These are phyloP conservation scores for Phytophthora sp. DNA, from an alignment of 352 stramenopile species.

Conservation along the genomic window DNA sequence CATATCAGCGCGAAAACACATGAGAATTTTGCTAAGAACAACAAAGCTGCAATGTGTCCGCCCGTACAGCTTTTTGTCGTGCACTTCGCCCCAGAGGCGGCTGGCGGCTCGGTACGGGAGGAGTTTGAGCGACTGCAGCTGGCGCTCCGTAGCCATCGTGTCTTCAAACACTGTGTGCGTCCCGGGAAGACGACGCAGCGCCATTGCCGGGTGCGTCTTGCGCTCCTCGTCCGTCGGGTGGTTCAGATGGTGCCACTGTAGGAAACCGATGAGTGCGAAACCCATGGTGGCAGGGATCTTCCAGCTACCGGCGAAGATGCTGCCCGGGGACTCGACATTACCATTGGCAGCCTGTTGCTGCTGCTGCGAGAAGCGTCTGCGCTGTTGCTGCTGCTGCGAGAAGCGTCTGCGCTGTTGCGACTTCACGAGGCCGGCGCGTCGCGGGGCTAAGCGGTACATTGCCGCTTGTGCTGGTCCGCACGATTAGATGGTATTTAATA, in stretches of 20 bases:
- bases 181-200: constrained; percentile 56
- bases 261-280: constrained; percentile 72
- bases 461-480: neutral
- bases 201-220: constrained; percentile 59
- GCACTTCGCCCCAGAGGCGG: constrained; percentile 75
- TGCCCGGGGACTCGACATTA: neutral
- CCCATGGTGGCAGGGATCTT: constrained; percentile 70
- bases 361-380: constrained; percentile 27
- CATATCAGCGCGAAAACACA: constrained; percentile 13
- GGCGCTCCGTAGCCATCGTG: constrained; percentile 70
- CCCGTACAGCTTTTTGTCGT: constrained; percentile 83
- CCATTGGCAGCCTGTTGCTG: neutral
- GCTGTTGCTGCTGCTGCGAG: constrained; percentile 12
- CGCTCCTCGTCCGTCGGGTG: constrained; percentile 68
- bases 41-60: neutral
- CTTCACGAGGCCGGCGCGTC: constrained; percentile 1
- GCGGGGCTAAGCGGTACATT: constrained; percentile 10
- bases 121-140: constrained; percentile 79
- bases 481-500: too few relatives aligned
- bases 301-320: constrained; percentile 51
- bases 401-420: constrained; percentile 21
- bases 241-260: constrained; percentile 77
- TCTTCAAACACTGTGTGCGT: constrained; percentile 65
- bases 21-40: constrained; percentile 5
- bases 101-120: constrained; percentile 81